Evolutionary conservation across 768 basidiomycete species (phyloP), one percentile per base, ranked within the genome.

Genomic region (Tylopilus vinaceipallidus): DNA sequence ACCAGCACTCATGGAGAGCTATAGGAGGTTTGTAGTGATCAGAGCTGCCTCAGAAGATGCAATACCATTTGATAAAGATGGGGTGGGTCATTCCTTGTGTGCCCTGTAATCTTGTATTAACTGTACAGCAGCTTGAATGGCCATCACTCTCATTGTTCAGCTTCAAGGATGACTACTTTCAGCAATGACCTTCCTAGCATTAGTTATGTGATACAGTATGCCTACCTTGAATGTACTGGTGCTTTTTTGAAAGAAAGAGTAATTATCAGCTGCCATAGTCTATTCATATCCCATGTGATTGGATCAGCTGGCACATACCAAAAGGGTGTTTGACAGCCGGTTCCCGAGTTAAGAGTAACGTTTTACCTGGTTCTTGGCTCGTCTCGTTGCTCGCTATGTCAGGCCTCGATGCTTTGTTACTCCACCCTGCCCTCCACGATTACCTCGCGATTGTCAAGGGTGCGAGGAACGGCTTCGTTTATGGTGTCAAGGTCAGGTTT

Each of bases 381-480:
- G 37, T 41, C 6, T 29, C 27, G 27, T 47, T 19, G 27, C 12
- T 32, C 38, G 37, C 35, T 38, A 68, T 68, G 66, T 55, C 64
- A n/a, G 34, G 50, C 23, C 52, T 70, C 47, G 45, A 59, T 30
- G 45, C 54, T 29, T 55, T 68, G 23, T 37, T 70, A 20, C 58
- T 74, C 36, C 75, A 88, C 66, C 94, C 94, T 12, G 79, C 78
- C 27, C 87, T 86, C 58, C 95, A 95, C 65, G 94, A 97, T 65
- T 84, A 88, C 60, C 81, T 98, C 38, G 88, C 91, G 22, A 87
- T 99, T 60, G 70, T 98, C 64, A 99, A 99, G 68, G 95, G 97
- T 37, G 90, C 92, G 27, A 80, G 91, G 35, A 93, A 93, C 64
- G 92, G 92, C 5, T 80, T 92, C 52, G 88, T 93, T 9, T 94